Evolutionary conservation across 1,284 basidiomycete genomes (phyloP), one percentile per base, ranked within the genome.

Genomic region (Singerocomus inundabilis): DNA sequence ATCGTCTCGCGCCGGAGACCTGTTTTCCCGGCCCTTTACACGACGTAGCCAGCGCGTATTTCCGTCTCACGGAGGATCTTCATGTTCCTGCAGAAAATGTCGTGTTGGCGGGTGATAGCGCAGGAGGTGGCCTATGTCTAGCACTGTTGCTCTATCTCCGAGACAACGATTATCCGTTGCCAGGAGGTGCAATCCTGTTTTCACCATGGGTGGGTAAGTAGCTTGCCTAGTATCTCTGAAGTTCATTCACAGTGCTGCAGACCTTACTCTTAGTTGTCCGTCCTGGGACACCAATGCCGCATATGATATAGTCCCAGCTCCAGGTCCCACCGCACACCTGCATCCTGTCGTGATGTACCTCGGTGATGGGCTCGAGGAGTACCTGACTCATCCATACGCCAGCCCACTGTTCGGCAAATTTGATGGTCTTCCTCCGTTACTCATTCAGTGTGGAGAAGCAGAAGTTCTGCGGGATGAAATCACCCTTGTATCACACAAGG

Each of bases 391-490:
- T 68, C 96, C 96, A 4, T 99, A 99, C 63, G 96, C 90, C 6
- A 93, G 91, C 56, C 94, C 95, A 0, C 73, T 99, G n/a, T 99
- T 98, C 61, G 96, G 96, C 15, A 84, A 95, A 64, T 85, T 97
- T 60, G 76, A 77, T 26, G 89, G 87, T 8, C 72, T 99, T 11
- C 96, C 96, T 9, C 96, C 96, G 0, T 70, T 98, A 62, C 78
- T 98, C 21, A 90, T 99, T 37, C 95, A 98, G 69, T 86, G 86
- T 2, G 96, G 96, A 25, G 96, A 98, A 54, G 88, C 92, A 1
- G 96, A 99, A 67, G 92, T 97, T 1, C 74, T 99, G 25, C 78
- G 93, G 28, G 96, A 98, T 63, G 96, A 98, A 67, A 88, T 90
- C 39, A 90, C 89, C 6, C 76, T 98, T n/a, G 72, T 98, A 16